Base-by-base conservation (phyloP, 805 yeast species). In the Wickerhamiella siamensis region DNA sequence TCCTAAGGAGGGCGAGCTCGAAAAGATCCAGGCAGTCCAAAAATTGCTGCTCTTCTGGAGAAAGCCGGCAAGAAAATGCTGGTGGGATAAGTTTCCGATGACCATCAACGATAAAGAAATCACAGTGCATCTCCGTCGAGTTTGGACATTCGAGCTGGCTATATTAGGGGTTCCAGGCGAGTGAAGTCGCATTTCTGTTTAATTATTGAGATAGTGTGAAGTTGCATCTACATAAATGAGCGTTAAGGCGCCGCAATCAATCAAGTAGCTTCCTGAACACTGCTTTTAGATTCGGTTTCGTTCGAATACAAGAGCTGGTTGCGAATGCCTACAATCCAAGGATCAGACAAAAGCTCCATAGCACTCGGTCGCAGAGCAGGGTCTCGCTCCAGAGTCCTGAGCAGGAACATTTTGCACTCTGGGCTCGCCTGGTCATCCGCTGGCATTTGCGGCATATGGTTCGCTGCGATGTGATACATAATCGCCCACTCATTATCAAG, bases 401-500 rank as follows among this genome's bases (percentile, higher is more conserved):
- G 66, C 49, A 91, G 61, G 58, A 91, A 87, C 18, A 66, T 66
- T 39, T 67, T 70, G 15, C 98, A 97, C 12, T 67, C 73, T 14
- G 68, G 71, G 50, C 91, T 77, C 41, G 91, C 65, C 60, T 84
- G 95, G 45, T 80, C 91, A 1, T 69, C 61, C 0, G 75, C 59
- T 4, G 98, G 98, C 41, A 88, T 66, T 51, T 74, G 84, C 0
- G 98, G 98, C 44, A 75, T 69, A 56, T 83, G 91, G 1, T 95
- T 95, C 2, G 94, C 93, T 0, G 96, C 97, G 55, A 91, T 91
- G 58, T 84, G 95, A 56, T 87, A 91, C 97, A 91, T 88, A 40
- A 91, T 83, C 2, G 97, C 95, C 93, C 93, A 91, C 57, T 88
- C 97, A 56, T 91, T 91, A 55, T 91, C 98, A 46, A 86, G 66